Evolutionary conservation across 805 yeast species (phyloP).

Genomic region (Lipomyces japonicus): DNA sequence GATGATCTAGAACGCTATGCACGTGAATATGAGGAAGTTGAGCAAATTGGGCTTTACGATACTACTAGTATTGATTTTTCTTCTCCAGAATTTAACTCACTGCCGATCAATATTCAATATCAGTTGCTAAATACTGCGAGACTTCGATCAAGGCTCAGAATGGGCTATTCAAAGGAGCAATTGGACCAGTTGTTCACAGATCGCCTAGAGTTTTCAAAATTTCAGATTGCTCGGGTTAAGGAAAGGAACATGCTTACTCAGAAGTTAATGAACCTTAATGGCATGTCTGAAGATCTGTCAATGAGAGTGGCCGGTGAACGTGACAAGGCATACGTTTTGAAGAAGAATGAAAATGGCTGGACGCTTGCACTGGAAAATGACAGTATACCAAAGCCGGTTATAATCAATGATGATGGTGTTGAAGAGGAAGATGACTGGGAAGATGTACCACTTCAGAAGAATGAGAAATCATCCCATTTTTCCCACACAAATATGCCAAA

Average conservation of each 20-base stretch:
- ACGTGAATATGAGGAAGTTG: conserved; percentile 52
- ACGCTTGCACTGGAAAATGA: conserved; percentile 25
- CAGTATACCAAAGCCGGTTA: conserved; percentile 16
- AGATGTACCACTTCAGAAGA: conserved; percentile 50
- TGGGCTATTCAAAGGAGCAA: conserved; percentile 94
- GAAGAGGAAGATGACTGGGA: conserved; percentile 54
- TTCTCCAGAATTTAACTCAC: conserved; percentile 65
- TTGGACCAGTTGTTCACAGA: conserved; percentile 75
- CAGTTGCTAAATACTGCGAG: conserved; percentile 80
- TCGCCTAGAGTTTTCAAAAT: conserved; percentile 83
- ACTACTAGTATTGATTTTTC: conserved; percentile 66
- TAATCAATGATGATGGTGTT: conserved; percentile 31
- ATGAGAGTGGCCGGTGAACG: conserved; percentile 79
- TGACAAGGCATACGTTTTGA: conserved; percentile 68
- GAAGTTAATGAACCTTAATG: conserved; percentile 74
- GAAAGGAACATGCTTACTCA: conserved; percentile 90
- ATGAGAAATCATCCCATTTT: background rate
- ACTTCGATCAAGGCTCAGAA: conserved; percentile 78
- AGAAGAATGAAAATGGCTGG: conserved; percentile 54
- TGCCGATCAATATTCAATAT: conserved; percentile 86
- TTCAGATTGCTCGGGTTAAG: conserved; percentile 89
- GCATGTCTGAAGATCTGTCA: conserved; percentile 55
- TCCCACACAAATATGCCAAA: background rate
- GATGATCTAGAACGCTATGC: conserved; percentile 65
- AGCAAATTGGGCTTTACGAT: conserved; percentile 43